phyloP scores from a whole-genome alignment of 331 rosid genomes.

The Malus hybrid region DNA sequence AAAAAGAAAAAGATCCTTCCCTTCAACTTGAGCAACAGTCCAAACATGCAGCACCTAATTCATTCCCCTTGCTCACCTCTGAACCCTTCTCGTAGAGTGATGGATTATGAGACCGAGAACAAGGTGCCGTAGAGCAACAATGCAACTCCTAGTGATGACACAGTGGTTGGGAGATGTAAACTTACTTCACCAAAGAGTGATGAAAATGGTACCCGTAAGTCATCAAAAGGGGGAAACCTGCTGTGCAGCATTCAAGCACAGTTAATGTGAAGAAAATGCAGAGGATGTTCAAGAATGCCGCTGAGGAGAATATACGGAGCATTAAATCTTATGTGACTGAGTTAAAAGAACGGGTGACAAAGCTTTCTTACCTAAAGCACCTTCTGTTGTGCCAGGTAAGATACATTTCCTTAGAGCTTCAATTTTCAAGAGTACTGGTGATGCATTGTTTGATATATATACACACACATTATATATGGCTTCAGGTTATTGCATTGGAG shows the following conservation, averaged over 20 bases:
- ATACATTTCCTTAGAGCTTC: background rate
- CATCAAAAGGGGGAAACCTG: constrained; percentile 56
- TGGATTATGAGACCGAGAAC: constrained; percentile 73
- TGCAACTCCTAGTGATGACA: constrained; percentile 17
- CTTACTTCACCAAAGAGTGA: constrained; percentile 37
- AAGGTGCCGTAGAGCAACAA: constrained; percentile 38
- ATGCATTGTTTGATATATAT: too few species aligned
- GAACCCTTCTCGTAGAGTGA: constrained; percentile 52
- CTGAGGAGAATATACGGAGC: constrained; percentile 83
- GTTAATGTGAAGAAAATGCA: constrained; percentile 76
- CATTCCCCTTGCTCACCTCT: constrained; percentile 87
- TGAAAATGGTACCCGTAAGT: background rate
- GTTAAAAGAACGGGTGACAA: constrained; percentile 82
- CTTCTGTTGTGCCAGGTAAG: constrained; percentile 90
- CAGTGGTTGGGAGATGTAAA: constrained; percentile 22
- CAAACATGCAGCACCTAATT: too few species aligned
- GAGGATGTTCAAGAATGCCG: constrained; percentile 91
- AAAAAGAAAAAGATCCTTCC: too few species aligned
- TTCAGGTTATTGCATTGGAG: constrained; percentile 80
- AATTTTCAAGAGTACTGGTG: too few species aligned
- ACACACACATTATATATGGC: background rate
- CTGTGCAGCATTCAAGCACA: constrained; percentile 49
- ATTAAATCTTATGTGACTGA: constrained; percentile 71
- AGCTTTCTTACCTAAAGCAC: constrained; percentile 87
- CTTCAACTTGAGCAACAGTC: too few species aligned